Evolutionary conservation across 345 rosid species (phyloP).

Genomic region (Hypericum perforatum): DNA sequence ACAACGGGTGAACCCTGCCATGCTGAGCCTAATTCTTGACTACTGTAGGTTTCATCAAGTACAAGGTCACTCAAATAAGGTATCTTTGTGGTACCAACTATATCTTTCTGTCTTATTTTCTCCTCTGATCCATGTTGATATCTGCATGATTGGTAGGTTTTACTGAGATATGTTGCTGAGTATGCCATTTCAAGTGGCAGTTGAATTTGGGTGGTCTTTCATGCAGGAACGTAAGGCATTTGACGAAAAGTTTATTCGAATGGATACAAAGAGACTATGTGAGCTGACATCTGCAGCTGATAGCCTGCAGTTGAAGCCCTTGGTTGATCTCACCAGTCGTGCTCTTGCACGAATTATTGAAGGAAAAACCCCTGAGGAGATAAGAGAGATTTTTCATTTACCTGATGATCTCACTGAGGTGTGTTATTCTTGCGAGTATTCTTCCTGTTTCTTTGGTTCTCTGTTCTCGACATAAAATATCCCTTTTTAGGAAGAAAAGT

Average conservation of each 20-base stretch:
- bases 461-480: slow-evolving; percentile 9
- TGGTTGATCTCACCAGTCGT: slow-evolving; percentile 88
- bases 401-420: slow-evolving; percentile 97
- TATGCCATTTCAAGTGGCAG: not conserved
- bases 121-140: no score
- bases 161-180: no score
- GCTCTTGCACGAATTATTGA: slow-evolving; percentile 80
- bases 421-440: slow-evolving; percentile 1
- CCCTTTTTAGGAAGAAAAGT: slow-evolving; percentile 64
- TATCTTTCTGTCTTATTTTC: not conserved
- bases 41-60: slow-evolving; percentile 85
- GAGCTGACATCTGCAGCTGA: slow-evolving; percentile 92
- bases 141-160: no score
- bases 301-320: slow-evolving; percentile 77
- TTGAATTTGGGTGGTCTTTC: slow-evolving; percentile 16
- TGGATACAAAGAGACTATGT: slow-evolving; percentile 79
- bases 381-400: slow-evolving; percentile 81
- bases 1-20: slow-evolving; percentile 67
- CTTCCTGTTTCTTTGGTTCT: not conserved
- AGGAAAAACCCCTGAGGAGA: slow-evolving; percentile 83
- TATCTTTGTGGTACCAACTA: slow-evolving; percentile 7
- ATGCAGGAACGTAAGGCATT: slow-evolving; percentile 63
- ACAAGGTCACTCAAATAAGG: slow-evolving; percentile 75
- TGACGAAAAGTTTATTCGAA: slow-evolving; percentile 76
- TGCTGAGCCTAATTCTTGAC: slow-evolving; percentile 67